phyloP scores from a whole-genome alignment of 345 rosid genomes.

The Hirschfeldia incana region DNA sequence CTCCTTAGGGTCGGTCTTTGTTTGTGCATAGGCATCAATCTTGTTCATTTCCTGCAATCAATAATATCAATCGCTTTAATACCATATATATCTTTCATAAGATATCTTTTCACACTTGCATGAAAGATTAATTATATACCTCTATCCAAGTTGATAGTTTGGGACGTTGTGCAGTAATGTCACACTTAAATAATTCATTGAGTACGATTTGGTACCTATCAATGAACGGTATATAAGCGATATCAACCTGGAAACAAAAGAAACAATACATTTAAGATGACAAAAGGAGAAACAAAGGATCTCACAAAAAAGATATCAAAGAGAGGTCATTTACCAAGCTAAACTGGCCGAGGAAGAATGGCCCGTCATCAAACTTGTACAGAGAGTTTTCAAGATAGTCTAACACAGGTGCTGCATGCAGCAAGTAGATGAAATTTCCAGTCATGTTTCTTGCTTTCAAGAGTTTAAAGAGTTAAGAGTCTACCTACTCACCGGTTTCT shows the following conservation, averaged over 20 bases:
- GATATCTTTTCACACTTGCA: not conserved
- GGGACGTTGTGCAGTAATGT: conserved; percentile 70
- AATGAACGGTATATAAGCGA: conserved; percentile 66
- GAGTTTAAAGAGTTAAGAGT: not conserved
- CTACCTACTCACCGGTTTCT: conserved; percentile 67
- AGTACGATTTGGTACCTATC: conserved; percentile 65
- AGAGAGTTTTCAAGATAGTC: conserved; percentile 74
- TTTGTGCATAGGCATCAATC: conserved; percentile 67
- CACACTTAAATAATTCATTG: conserved; percentile 50
- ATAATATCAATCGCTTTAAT: not conserved
- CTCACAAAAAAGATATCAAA: not conserved
- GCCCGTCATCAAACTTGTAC: conserved; percentile 69
- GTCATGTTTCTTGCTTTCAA: too few relatives aligned
- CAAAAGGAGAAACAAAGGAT: not conserved
- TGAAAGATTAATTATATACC: conserved; percentile 42
- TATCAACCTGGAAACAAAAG: conserved; percentile 89
- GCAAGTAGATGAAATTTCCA: conserved; percentile 21
- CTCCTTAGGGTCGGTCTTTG: conserved; percentile 61
- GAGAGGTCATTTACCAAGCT: conserved; percentile 55
- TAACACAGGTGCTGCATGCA: conserved; percentile 64
- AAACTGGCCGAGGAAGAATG: conserved; percentile 83
- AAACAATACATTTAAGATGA: not conserved
- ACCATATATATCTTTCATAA: too few relatives aligned
- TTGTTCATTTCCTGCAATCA: conserved; percentile 67
- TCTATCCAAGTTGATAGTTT: conserved; percentile 73